Evolutionary conservation across 305 asterid genomes (phyloP), one percentile per base, ranked within the genome.

Genomic region (Plantago lanceolata): DNA sequence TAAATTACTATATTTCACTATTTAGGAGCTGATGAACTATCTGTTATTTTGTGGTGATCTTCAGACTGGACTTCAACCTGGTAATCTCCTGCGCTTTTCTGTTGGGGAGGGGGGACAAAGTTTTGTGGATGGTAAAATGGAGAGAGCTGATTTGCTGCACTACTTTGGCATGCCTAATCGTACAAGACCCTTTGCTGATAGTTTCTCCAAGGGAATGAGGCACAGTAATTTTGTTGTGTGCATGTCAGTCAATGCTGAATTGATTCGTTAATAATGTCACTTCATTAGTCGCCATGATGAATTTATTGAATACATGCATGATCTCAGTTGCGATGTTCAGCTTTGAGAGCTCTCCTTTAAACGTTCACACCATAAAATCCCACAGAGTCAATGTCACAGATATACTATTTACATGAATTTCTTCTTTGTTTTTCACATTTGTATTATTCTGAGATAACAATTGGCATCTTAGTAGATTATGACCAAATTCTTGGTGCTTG

Each of bases 111-210:
- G 89, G 16, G 90, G 93, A n/a, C 73, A 87, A 70, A 63, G 58
- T 70, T 82, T 84, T 65, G 74, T 72, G 53, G 90, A 90, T 44
- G 87, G 99, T 44, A 82, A 79, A 69, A 70, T 90, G 72, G 94
- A 77, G 85, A 83, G 66, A 73, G 96, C 93, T 53, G 97, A 94
- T 79, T 71, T n/a, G n/a, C n/a, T 94, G 71, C 85, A 83, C 43
- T 90, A 84, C 74, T 68, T 85, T 2, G 96, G 89, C 31, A 88
- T 82, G 76, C 64, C 90, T 67, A 88, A 88, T 65, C 96, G 95
- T 31, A 82, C 89, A n/a, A 91, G 96, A 69, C 79, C 86, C 35
- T 88, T 90, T 74, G 95, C 96, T 15, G 99, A 93, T 78, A 85
- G 96, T 69, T 88, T 79, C 82, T 90, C 99, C 61, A 94, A 90